Evolutionary conservation across 2,329 filamentous ascomycete genomes (phyloP), one percentile per base, ranked within the genome.

Genomic region (Sclerotiophoma versabilis): DNA sequence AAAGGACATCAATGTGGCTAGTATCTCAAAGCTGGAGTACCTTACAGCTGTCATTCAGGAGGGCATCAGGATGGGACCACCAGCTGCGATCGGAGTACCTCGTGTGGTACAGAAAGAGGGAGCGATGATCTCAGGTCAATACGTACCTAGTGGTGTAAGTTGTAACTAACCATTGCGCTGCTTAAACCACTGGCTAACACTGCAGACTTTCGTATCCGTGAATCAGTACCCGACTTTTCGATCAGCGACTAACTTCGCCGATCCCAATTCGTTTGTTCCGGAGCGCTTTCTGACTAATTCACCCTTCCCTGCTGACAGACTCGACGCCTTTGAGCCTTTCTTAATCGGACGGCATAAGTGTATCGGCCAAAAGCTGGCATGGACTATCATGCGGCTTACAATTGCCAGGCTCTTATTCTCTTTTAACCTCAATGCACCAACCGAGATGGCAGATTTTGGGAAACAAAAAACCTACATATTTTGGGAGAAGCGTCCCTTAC

Each of bases 331-430:
- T 3, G 52, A 71, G 5, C 68, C 68, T 0, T 74, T 71, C 36
- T 34, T 56, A 4, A 14, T 62, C 1, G 71, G 71, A 2, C 57
- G 68, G 26, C 54, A 70, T 34, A 60, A 41, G 4, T 72, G 70
- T 29, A 54, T 71, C 14, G 70, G 69, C 1, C 54, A 58, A 45
- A 64, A 59, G n/a, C 20, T 67, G 17, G 72, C 73, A 1, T 73
- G 70, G 43, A 63, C 57, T 4, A 66, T 72, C 29, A 70, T 72
- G 66, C 55, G 66, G 7, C 41, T 79, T 2, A 73, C 76, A 5
- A 55, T 80, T 25, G 68, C 76, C 4, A 75, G 74, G 49, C 33
- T 78, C 27, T 27, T 79, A 4, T 79, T 66, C 63, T 63, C 66
- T 1, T 80, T 79, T 49, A 74, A 79, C 61, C 12, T 59, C 8